Base-by-base conservation (phyloP, 208 protist genomes). In the Hexamita inflata region DNA sequence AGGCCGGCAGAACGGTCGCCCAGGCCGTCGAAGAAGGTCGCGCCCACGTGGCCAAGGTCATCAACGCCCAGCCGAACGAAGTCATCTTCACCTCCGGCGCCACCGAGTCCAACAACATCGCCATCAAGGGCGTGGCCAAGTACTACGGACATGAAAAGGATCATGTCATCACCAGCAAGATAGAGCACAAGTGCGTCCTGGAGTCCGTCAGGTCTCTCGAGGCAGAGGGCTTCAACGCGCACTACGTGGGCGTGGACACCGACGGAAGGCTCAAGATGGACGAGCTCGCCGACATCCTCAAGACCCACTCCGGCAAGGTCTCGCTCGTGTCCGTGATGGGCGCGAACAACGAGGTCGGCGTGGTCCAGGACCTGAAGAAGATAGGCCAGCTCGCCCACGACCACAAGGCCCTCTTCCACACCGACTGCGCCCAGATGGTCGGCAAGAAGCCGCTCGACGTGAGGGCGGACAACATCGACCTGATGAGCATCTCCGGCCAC, bases 21-120 rank as follows among this genome's bases (percentile, higher is more conserved):
- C 87, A 89, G 38, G 89, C 88, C 1, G 91, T 98, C 15, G 95
- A 98, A 79, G 84, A 82, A 73, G 94, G 95, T 26, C 87, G 94
- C 60, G 83, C 81, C 73, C 41, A 84, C n/a, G 79, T 93, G 0
- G 86, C 87, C 0, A 59, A 80, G 1, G 78, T 97, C 41, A 94
- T 99, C 75, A 87, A 90, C 0, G 90, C 92, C 7, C 88, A 89
- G 74, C 80, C 93, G 11, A 96, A 96, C 78, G 95, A 98, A 77
- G 90, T 99, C 32, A 59, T 80, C 2, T 80, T 80, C 75, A 80
- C 77, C 4, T 60, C 26, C 9, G 77, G 77, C 45, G 77, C 77
- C 9, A 79, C 77, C 13, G 77, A 80, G 38, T 80, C 77, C 4
- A 80, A 80, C 29, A 78, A 78, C 39, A 70, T 78, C 26, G 76